Evolutionary conservation across 2,329 filamentous ascomycete genomes (phyloP), one percentile per base, ranked within the genome.

Genomic region (Penicillium italicum): DNA sequence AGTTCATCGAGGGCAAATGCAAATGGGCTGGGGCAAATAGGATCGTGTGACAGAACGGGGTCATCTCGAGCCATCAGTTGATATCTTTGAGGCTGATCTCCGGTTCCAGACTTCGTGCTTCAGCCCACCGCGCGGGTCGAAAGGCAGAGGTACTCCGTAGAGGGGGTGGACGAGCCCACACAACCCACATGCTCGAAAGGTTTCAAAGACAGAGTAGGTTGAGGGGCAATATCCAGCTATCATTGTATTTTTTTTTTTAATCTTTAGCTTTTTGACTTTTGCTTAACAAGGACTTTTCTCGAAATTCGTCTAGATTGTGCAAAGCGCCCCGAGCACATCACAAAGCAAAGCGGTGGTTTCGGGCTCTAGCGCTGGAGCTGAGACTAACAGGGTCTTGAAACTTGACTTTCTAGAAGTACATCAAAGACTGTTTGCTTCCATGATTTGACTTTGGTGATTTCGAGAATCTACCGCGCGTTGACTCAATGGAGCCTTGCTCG

Each of bases 21-120:
- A 52, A 38, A 34, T 26, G 43, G 18, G 36, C 50, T 42, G 43
- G 26, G 22, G 43, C 43, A 34, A 38, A 24, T 14, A 22, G 52
- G 31, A 24, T 45, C 52, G 45, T 50, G 52, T 50, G 52, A 50
- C 52, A 38, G 26, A 43, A 53, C 20, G 28, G 20, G 12, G 45
- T 55, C 38, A 50, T 55, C 40, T 43, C 9, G 26, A 50, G 18
- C 52, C 24, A 50, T 55, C 52, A 51, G 53, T 55, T 55, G 53
- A 50, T 44, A 46, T 38, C 8, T 31, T 40, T 44, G 47, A 50
- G 52, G 53, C 47, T 55, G 47, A 45, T 55, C 33, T 41, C 33
- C 20, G 47, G 40, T 45, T 51, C 28, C 33, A 55, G 53, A 45
- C 47, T 49, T n/a, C 10, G 45, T 54, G 38, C 31, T 31, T 51